These are phyloP conservation scores for Fusarium sororula DNA, from an alignment of 2,329 filamentous ascomycete genomes.

Conservation along the genomic window DNA sequence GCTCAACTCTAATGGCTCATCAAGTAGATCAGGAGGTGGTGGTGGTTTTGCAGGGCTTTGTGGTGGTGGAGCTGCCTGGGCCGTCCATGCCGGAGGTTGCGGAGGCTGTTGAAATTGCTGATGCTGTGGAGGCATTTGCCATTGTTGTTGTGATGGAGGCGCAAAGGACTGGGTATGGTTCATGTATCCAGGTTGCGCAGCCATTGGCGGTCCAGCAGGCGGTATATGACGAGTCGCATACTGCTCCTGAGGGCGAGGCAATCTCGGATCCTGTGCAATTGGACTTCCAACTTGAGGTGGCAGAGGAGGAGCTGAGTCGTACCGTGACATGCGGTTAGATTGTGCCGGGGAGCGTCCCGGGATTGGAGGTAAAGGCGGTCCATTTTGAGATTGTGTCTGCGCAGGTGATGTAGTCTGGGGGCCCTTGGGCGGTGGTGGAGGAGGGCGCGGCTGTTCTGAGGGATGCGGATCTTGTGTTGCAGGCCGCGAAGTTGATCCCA, in stretches of 20 bases:
- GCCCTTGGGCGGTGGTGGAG: conserved; percentile 66
- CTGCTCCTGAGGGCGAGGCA: conserved; percentile 26
- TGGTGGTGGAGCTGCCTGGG: conserved; percentile 34
- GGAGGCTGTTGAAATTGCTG: conserved; percentile 34
- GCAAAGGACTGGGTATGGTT: conserved; percentile 29
- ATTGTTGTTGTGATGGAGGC: conserved; percentile 35
- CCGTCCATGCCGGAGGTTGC: conserved; percentile 39
- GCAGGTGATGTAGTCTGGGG: conserved; percentile 47
- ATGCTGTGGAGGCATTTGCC: conserved; percentile 31
- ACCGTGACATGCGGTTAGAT: conserved; percentile 49
- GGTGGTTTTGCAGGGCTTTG: conserved; percentile 39
- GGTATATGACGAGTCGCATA: conserved; percentile 31
- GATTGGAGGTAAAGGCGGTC: conserved; percentile 43
- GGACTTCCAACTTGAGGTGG: conserved; percentile 46
- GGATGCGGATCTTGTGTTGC: conserved; percentile 47
- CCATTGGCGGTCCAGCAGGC: conserved; percentile 15
- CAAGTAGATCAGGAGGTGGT: conserved; percentile 62
- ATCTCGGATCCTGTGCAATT: conserved; percentile 18
- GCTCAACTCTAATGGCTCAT: conserved; percentile 63
- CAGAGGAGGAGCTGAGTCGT: conserved; percentile 59
- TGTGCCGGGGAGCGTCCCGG: conserved; percentile 23
- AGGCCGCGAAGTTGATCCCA: conserved; percentile 54
- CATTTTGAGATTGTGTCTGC: conserved; percentile 38
- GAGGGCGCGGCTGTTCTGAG: conserved; percentile 50
- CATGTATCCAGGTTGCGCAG: conserved; percentile 27